These are phyloP conservation scores for Chlorella ohadii DNA, from an alignment of 139 green algal genomes.

Conservation along the genomic window DNA sequence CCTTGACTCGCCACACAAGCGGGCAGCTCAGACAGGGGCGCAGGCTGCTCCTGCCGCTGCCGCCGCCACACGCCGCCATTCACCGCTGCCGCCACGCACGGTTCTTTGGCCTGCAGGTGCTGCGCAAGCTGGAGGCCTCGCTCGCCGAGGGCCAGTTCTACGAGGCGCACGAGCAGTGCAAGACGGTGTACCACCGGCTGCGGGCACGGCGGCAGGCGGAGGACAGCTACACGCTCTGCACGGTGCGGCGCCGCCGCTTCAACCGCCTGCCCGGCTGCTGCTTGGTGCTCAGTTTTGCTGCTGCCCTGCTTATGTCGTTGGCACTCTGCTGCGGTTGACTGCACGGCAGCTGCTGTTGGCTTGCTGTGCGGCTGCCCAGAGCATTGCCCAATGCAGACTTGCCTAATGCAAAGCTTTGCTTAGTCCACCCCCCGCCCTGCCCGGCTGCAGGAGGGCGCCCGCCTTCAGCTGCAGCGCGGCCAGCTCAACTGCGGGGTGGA, in stretches of 20 bases:
- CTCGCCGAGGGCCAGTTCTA: slow-evolving; percentile 37
- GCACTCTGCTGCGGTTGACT: too few relatives aligned
- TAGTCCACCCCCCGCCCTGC: too few relatives aligned
- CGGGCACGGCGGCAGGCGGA: slow-evolving; percentile 23
- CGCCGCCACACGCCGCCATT: background rate
- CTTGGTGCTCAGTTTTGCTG: too few relatives aligned
- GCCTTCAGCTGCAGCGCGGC: slow-evolving; percentile 36
- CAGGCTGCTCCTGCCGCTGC: background rate
- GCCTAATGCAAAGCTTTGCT: too few relatives aligned
- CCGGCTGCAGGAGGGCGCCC: slow-evolving; percentile 29
- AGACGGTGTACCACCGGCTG: slow-evolving; percentile 42
- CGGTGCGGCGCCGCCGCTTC: background rate
- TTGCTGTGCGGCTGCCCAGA: too few relatives aligned
- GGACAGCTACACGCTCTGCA: slow-evolving; percentile 37
- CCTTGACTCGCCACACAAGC: too few relatives aligned
- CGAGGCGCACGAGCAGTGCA: slow-evolving; percentile 52
- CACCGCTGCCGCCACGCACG: background rate
- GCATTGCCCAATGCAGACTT: too few relatives aligned
- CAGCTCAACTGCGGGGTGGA: slow-evolving; percentile 49
- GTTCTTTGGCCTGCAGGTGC: slow-evolving; percentile 20
- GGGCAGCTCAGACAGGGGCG: too few relatives aligned
- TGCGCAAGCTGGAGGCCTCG: slow-evolving; percentile 33
- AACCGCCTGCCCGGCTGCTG: background rate
- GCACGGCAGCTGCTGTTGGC: too few relatives aligned
- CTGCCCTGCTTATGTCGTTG: background rate